Percentiles rank a stretch among this genome's conserved stretches.
Evolutionary conservation across 306 rosid genomes (phyloP).

Genomic region (Rosa rugosa): DNA sequence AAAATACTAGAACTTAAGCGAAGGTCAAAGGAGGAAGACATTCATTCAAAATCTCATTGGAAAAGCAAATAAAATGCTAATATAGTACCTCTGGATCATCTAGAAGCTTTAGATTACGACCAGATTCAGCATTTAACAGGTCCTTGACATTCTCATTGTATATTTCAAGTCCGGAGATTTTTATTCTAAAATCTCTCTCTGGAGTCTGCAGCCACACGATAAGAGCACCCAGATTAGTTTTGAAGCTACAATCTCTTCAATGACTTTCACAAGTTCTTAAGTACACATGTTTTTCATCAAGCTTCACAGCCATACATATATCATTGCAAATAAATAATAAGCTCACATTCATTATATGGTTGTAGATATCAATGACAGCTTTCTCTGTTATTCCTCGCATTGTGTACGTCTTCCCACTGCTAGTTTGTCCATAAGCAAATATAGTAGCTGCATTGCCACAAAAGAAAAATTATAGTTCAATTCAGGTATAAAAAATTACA

Average conservation of each 20-base stretch:
- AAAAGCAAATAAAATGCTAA: background rate
- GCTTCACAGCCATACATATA: background rate
- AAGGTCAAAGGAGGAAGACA: background rate
- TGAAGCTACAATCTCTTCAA: background rate
- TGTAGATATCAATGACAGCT: conserved; percentile 89
- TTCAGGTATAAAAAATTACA: background rate
- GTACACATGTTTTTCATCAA: background rate
- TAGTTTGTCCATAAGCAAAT: conserved; percentile 98
- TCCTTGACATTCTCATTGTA: conserved; percentile 96
- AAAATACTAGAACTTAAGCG: conserved; percentile 20
- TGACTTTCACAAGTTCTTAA: background rate
- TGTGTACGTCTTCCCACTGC: conserved; percentile 98
- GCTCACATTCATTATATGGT: conserved; percentile 78
- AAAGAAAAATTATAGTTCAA: conserved; percentile 15
- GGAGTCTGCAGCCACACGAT: conserved; percentile 63
- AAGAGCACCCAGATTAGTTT: conserved; percentile 24
- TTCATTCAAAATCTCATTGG: background rate
- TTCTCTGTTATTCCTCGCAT: conserved; percentile 99
- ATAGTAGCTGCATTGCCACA: conserved; percentile 69
- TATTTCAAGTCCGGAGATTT: conserved; percentile 96
- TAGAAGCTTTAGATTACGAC: conserved; percentile 82
- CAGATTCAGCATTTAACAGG: conserved; percentile 87
- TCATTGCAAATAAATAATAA: background rate
- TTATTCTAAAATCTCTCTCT: conserved; percentile 78
- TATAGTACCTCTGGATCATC: conserved; percentile 92